These are phyloP conservation scores for Kregervanrija fluxuum DNA, from an alignment of 805 yeast genomes.

Conservation along the genomic window DNA sequence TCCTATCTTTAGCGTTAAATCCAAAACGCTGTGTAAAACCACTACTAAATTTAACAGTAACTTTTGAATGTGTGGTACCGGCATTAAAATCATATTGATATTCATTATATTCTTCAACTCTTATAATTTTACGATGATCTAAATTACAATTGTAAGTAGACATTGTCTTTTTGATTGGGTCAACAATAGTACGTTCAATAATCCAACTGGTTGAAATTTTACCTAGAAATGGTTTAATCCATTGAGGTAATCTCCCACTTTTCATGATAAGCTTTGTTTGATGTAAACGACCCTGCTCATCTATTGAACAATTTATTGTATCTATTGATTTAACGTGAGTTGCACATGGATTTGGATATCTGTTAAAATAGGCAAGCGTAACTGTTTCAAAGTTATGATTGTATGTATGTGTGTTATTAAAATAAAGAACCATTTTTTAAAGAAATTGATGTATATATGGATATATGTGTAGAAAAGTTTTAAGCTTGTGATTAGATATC, in stretches of 20 bases:
- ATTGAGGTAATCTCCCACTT: slow-evolving; percentile 71
- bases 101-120: slow-evolving; percentile 69
- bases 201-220: slow-evolving; percentile 69
- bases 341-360: slow-evolving; percentile 76
- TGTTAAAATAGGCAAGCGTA: slow-evolving; percentile 66
- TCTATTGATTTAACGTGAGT: slow-evolving; percentile 80
- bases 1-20: slow-evolving; percentile 55
- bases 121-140: slow-evolving; percentile 72
- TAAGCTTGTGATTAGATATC: too few relatives aligned
- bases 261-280: slow-evolving; percentile 72
- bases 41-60: slow-evolving; percentile 58
- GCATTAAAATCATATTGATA: slow-evolving; percentile 33
- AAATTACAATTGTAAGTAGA: slow-evolving; percentile 71
- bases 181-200: slow-evolving; percentile 68
- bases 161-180: slow-evolving; percentile 50
- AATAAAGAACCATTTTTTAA: slow-evolving; percentile 54
- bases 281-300: slow-evolving; percentile 54
- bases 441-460: background rate
- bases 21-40: slow-evolving; percentile 40
- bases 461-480: too few relatives aligned
- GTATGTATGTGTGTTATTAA: slow-evolving; percentile 48
- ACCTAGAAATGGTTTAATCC: slow-evolving; percentile 72
- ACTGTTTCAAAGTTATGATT: slow-evolving; percentile 65
- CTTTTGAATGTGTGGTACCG: slow-evolving; percentile 38
- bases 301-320: slow-evolving; percentile 56